Base-by-base conservation (phyloP, 805 yeast genomes). In the Candida glaebosa region DNA sequence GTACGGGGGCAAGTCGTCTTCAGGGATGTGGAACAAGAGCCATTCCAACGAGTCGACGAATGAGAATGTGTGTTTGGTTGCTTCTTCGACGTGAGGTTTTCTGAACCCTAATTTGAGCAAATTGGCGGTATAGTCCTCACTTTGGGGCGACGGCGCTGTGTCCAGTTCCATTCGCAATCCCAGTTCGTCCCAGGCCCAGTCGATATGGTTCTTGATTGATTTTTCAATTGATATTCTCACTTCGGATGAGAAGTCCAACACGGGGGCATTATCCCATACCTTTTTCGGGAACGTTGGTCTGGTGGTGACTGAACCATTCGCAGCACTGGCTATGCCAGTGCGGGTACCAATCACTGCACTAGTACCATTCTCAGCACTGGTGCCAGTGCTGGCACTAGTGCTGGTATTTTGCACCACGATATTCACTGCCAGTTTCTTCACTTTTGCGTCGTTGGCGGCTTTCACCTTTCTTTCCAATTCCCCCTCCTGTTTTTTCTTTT, bases 11-110 rank as follows among this genome's bases (percentile, higher is more conserved):
- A 91, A 66, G 53, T 91, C 99, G 56, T 90, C 98, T 48, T 93
- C 97, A 0, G 98, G 98, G 3, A 91, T 78, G 54, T 91, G 93
- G 49, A 90, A 82, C 8, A 91, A 63, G 15, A 91, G 72, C 91
- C 93, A 85, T 46, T 82, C 87, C 33, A 85, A 60, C 0, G 83
- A 72, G 18, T 74, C 78, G 1, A 74, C 69, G 41, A 79, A 71
- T 1, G 73, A 51, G 3, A 56, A 48, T 0, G 82, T 68, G 53
- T 86, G 86, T 19, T 67, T 63, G 36, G 87, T 62, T 0, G 96
- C 81, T 53, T 91, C 98, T 2, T 65, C 61, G 1, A 84, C 77
- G 56, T 90, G 97, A 1, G 75, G 54, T 26, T 65, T 60, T 43
- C 89, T 75, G 53, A 91, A 91, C 0, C 95, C 93, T 4, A 88